Evolutionary conservation across 164 flowering plant species (phyloP).

Genomic region (Kingdonia uniflora): DNA sequence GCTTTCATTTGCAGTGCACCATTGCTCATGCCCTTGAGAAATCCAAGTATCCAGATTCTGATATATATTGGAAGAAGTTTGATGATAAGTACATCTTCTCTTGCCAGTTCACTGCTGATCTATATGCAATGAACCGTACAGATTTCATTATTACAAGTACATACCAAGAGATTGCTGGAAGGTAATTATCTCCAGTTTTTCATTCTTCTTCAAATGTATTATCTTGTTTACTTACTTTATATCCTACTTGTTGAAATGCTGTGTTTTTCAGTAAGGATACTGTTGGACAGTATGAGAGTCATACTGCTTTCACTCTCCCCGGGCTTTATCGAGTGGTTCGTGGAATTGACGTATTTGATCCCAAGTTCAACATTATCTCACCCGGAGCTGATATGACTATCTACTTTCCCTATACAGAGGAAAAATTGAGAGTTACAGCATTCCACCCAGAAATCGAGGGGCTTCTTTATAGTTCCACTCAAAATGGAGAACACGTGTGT

Average conservation of each 20-base stretch:
- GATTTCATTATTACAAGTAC: conserved; percentile 98
- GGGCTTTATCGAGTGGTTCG: too few species aligned
- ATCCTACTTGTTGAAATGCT: too few species aligned
- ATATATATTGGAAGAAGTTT: too few species aligned
- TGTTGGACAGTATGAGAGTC: conserved; percentile 98
- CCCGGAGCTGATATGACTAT: conserved; percentile 91
- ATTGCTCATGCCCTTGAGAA: too few species aligned
- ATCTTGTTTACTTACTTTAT: too few species aligned
- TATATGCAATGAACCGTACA: conserved; percentile 97
- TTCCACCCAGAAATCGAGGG: conserved; percentile 88
- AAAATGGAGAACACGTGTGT: conserved; percentile 86
- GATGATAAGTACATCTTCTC: conserved; percentile 98
- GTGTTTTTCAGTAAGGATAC: conserved; percentile 72
- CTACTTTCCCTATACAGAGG: conserved; percentile 77
- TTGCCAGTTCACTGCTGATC: too few species aligned
- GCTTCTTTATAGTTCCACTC: conserved; percentile 64
- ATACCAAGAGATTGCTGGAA: too few species aligned
- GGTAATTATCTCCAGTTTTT: conserved; percentile 32
- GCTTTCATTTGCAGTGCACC: too few species aligned
- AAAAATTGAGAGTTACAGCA: conserved; percentile 50
- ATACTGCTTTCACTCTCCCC: conserved; percentile 85
- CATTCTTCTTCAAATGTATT: not conserved
- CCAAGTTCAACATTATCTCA: conserved; percentile 98
- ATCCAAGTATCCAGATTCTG: too few species aligned
- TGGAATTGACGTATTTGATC: conserved; percentile 91